phyloP scores from a whole-genome alignment of 345 rosid species.

The Mallotus nudiflorus region DNA sequence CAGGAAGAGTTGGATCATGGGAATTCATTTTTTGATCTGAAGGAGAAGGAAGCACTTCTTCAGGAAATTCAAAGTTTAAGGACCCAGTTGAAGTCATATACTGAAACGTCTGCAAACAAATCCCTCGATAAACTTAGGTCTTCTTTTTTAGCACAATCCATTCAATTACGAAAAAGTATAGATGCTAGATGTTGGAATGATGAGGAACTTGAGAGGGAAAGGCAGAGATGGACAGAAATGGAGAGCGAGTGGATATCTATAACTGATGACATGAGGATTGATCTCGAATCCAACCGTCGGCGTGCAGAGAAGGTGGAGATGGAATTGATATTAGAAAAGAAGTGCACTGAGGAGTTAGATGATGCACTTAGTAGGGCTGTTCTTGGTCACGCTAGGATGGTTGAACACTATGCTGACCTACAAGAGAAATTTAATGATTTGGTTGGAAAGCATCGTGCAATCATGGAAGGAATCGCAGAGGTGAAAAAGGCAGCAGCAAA shows the following conservation, averaged over 20 bases:
- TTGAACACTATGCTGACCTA: conserved; percentile 88
- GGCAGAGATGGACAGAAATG: conserved; percentile 88
- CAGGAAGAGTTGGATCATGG: conserved; percentile 36
- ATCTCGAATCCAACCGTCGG: conserved; percentile 65
- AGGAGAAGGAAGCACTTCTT: conserved; percentile 81
- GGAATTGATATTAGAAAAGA: conserved; percentile 66
- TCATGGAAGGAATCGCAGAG: conserved; percentile 84
- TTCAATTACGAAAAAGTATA: conserved; percentile 58
- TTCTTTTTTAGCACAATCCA: conserved; percentile 64
- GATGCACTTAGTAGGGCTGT: conserved; percentile 87
- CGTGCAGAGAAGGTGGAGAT: conserved; percentile 76
- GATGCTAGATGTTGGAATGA: conserved; percentile 36
- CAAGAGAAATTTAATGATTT: conserved; percentile 87
- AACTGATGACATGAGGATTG: conserved; percentile 86
- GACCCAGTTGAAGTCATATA: conserved; percentile 53
- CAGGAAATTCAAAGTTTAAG: conserved; percentile 71
- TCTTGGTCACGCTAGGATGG: conserved; percentile 90
- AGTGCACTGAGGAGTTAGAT: conserved; percentile 69
- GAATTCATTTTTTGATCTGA: conserved; percentile 36
- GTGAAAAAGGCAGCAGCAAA: conserved; percentile 85
- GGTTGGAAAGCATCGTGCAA: conserved; percentile 60
- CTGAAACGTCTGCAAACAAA: conserved; percentile 45
- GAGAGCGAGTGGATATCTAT: conserved; percentile 95
- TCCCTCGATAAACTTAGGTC: conserved; percentile 70
- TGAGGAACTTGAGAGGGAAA: conserved; percentile 73